Percentiles rank a stretch among this genome's conserved stretches.
phyloP scores from a whole-genome alignment of 257 asterid species.

The Primulina tabacum region DNA sequence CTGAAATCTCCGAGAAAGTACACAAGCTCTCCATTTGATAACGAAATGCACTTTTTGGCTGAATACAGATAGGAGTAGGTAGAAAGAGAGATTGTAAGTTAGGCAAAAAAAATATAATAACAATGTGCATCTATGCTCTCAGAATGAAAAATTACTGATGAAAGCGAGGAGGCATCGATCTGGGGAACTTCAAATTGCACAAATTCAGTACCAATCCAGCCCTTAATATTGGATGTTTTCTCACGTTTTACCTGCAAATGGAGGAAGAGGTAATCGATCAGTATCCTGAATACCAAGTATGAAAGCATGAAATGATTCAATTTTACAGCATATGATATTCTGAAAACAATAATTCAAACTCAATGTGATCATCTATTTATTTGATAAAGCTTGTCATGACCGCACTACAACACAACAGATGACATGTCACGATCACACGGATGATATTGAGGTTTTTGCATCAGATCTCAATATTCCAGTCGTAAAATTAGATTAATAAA shows the following conservation, averaged over 20 bases:
- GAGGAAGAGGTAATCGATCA: slow-evolving; percentile 9
- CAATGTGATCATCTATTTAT: slow-evolving; percentile 6
- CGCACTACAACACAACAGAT: slow-evolving; percentile 15
- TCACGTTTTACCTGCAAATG: slow-evolving; percentile 45
- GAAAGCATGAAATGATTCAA: not conserved
- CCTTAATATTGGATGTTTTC: slow-evolving; percentile 26
- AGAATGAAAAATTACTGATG: slow-evolving; percentile 39
- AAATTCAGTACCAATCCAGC: slow-evolving; percentile 30
- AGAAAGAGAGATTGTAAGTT: slow-evolving; percentile 15
- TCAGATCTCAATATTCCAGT: slow-evolving; percentile 17
- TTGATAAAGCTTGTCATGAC: slow-evolving; percentile 19
- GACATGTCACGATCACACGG: slow-evolving; percentile 18
- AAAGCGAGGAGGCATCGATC: slow-evolving; percentile 44
- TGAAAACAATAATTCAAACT: slow-evolving; percentile 16
- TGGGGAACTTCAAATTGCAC: slow-evolving; percentile 70
- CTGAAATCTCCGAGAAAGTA: slow-evolving; percentile 43
- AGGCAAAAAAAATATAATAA: slow-evolving; percentile 15
- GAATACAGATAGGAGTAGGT: slow-evolving; percentile 27
- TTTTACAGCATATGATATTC: slow-evolving; percentile 13
- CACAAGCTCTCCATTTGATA: slow-evolving; percentile 37
- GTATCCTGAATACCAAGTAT: slow-evolving; percentile 1
- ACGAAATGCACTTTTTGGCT: slow-evolving; percentile 38
- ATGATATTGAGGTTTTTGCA: slow-evolving; percentile 11
- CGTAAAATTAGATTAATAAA: slow-evolving; percentile 3
- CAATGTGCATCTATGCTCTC: slow-evolving; percentile 15